Evolutionary conservation across 2,329 filamentous ascomycete genomes (phyloP), one percentile per base, ranked within the genome.

Genomic region (Aspergillus quadrilineatus): DNA sequence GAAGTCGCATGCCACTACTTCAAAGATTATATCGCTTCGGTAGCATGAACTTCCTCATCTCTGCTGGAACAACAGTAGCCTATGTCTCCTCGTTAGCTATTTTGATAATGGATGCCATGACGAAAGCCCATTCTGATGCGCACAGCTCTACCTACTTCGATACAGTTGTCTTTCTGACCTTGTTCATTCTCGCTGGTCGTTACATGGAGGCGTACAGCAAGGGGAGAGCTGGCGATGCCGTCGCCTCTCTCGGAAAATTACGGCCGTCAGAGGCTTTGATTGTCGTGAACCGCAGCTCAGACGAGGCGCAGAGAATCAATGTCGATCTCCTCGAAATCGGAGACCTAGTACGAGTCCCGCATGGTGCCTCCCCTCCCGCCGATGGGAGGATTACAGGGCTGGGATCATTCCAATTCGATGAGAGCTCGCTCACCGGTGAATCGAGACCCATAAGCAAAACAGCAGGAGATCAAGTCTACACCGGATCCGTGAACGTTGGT

Each of bases 11-110:
- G 1, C 89, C 90, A 0, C 70, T 95, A 4, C 65, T 89, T 14
- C 83, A 88, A 63, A 82, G 92, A 12, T 92, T 97, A 67, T 91
- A 92, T 71, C 86, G 89, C n/a, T 97, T 97, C 67, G 92, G 92
- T 7, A 96, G 92, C 77, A 97, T 97, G 92, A 96, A 96, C 69
- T 88, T 95, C 77, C 82, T 97, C 58, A 92, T 97, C 74, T 94
- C 89, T 6, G 81, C 96, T 2, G 92, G 92, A 5, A 96, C 92
- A 0, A 88, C 85, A 2, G 90, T 97, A 58, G 92, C 92, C 1
- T 96, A 96, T 70, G 78, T 95, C 60, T 87, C 90, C 0, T 96
- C 91, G 0, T 77, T 96, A 26, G 88, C 85, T 14, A 86, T 95
- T 61, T 81, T 97, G 69, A 87, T 90, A 50, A 83, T 85, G 6